Conservation (phyloP, 2,329 filamentous ascomycete species). For the Monosporascus cannonballus region DNA sequence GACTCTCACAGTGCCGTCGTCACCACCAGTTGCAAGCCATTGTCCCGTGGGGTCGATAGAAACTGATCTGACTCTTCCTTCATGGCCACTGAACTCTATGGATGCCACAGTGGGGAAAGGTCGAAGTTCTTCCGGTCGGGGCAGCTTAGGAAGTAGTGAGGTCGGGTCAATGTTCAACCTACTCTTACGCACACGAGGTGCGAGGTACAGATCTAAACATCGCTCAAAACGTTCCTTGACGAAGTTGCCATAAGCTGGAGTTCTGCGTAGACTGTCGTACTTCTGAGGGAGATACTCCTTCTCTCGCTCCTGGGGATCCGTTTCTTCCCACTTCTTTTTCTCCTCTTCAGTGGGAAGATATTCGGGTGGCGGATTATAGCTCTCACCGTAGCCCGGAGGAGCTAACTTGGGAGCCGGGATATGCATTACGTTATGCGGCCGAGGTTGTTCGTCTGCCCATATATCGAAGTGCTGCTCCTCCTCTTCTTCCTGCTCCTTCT, state of each 20-base stretch:
- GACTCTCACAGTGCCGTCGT: constrained; percentile 86
- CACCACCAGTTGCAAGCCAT: constrained; percentile 86
- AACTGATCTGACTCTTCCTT: constrained; percentile 79
- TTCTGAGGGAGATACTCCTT: constrained; percentile 81
- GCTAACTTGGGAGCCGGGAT: constrained; percentile 89
- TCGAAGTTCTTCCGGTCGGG: constrained; percentile 85
- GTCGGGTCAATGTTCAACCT: constrained; percentile 95
- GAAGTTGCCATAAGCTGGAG: constrained; percentile 83
- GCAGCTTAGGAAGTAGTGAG: constrained; percentile 86
- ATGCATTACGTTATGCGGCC: constrained; percentile 84
- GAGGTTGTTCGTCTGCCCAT: constrained; percentile 86
- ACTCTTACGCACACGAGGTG: constrained; percentile 85
- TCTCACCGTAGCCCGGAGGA: constrained; percentile 90
- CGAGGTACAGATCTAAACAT: constrained; percentile 90
- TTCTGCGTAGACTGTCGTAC: constrained; percentile 78
- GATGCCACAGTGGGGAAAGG: constrained; percentile 91
- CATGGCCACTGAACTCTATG: constrained; percentile 80
- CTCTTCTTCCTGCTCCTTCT: constrained; percentile 66
- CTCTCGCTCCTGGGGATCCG: constrained; percentile 85
- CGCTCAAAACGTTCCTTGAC: constrained; percentile 96
- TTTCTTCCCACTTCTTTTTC: constrained; percentile 75
- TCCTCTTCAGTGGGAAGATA: constrained; percentile 86
- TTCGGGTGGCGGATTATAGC: constrained; percentile 92
- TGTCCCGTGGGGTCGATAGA: constrained; percentile 79
- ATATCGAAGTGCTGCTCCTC: constrained; percentile 76